Conservation (phyloP, 345 rosid genomes). For the Heritiera littoralis region DNA sequence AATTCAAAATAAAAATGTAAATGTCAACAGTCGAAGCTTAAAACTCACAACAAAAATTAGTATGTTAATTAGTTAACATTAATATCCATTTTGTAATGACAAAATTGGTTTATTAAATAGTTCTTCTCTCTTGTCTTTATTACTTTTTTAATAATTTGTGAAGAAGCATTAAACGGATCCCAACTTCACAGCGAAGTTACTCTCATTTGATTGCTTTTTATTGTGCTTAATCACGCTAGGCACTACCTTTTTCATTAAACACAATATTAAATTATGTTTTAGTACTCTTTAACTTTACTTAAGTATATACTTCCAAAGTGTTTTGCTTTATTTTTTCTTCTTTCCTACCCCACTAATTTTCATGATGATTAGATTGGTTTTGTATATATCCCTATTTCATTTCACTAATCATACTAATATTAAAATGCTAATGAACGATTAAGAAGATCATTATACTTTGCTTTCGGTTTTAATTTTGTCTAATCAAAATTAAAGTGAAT, state of each 20-base stretch:
- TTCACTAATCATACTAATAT: conserved; percentile 15
- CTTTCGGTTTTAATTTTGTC: conserved; percentile 33
- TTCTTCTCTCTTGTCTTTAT: background rate
- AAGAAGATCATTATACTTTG: conserved; percentile 25
- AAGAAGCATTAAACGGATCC: conserved; percentile 3
- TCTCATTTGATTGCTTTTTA: conserved; percentile 6
- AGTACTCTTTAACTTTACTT: conserved; percentile 14
- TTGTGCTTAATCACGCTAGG: conserved; percentile 17
- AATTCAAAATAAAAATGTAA: no score
- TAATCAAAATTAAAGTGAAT: conserved; percentile 18
- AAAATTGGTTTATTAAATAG: background rate
- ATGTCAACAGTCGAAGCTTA: no score
- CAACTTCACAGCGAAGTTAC: conserved; percentile 31
- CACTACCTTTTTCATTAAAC: background rate
- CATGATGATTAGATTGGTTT: conserved; percentile 30
- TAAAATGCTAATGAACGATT: background rate
- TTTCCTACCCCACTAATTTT: conserved; percentile 32
- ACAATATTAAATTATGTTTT: background rate
- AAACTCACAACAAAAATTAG: no score
- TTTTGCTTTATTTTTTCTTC: conserved; percentile 15
- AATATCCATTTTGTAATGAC: no score
- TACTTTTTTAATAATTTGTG: background rate
- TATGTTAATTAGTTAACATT: no score
- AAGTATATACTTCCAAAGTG: conserved; percentile 24
- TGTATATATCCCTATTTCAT: background rate